phyloP scores from a whole-genome alignment of 805 yeast species.

The Hagleromyces aurorensis region DNA sequence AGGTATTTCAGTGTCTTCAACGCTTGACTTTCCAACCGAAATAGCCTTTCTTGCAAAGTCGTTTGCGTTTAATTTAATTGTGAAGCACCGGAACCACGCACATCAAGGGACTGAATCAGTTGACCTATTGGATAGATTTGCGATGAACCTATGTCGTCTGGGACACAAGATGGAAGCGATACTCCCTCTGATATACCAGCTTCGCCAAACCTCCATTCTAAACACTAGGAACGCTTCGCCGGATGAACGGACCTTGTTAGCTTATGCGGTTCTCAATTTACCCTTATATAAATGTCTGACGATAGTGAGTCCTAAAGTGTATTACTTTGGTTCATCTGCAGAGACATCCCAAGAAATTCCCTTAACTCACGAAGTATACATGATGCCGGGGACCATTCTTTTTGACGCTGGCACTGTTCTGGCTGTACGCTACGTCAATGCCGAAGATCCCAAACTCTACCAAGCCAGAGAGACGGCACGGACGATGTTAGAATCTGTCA shows the following conservation, averaged over 20 bases:
- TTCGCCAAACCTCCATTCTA: slow-evolving; percentile 13
- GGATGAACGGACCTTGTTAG: slow-evolving; percentile 14
- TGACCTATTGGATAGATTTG: slow-evolving; percentile 7
- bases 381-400: slow-evolving; percentile 4
- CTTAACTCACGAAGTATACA: slow-evolving; percentile 6
- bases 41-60: slow-evolving; percentile 10
- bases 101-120: slow-evolving; percentile 5
- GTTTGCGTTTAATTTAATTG: slow-evolving; percentile 7
- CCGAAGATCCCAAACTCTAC: slow-evolving; percentile 1
- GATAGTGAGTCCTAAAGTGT: slow-evolving; percentile 1
- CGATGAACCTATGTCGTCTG: neutral
- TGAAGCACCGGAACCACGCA: slow-evolving; percentile 3
- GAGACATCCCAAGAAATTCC: neutral
- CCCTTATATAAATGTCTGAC: slow-evolving; percentile 2
- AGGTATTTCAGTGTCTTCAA: slow-evolving; percentile 2
- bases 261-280: slow-evolving; percentile 6
- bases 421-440: slow-evolving; percentile 9
- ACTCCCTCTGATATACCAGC: slow-evolving; percentile 8
- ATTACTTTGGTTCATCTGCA: too few relatives aligned
- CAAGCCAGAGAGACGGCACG: slow-evolving; percentile 3
- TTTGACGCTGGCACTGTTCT: slow-evolving; percentile 16
- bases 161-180: slow-evolving; percentile 1
- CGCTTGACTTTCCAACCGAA: slow-evolving; percentile 5
- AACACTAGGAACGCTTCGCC: slow-evolving; percentile 15
- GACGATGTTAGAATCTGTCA: neutral